phyloP scores from a whole-genome alignment of 2,329 filamentous ascomycete genomes.

The Calonectria hawksworthii region DNA sequence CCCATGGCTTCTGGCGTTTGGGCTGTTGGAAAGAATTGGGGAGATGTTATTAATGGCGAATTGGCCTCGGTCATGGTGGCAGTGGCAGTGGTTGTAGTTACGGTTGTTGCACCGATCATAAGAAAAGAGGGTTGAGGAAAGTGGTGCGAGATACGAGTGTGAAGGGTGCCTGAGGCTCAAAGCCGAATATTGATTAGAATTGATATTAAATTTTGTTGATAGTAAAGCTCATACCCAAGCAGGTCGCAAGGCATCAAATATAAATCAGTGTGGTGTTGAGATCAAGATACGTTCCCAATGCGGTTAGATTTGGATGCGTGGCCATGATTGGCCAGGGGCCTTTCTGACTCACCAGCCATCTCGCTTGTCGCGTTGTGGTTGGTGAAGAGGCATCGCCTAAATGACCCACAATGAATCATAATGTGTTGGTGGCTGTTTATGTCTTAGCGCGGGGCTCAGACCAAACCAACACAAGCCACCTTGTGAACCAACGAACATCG shows the following conservation, averaged over 20 bases:
- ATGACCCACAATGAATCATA: not conserved
- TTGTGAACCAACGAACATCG: not conserved
- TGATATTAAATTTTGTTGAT: not conserved
- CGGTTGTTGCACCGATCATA: not conserved
- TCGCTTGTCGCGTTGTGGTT: not conserved
- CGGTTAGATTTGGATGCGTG: not conserved
- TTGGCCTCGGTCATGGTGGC: not conserved
- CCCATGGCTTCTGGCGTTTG: not conserved
- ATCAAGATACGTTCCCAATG: not conserved
- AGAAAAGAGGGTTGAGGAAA: not conserved
- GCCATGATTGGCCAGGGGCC: not conserved
- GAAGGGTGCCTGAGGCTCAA: not conserved
- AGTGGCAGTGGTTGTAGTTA: not conserved
- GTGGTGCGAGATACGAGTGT: not conserved
- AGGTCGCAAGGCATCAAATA: not conserved
- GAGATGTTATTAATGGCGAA: not conserved
- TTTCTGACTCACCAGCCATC: not conserved
- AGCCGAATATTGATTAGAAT: not conserved
- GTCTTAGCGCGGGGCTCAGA: not conserved
- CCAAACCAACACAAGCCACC: not conserved
- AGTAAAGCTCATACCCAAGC: not conserved
- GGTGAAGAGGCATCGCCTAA: not conserved
- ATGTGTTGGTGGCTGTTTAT: not conserved
- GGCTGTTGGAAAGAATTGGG: not conserved
- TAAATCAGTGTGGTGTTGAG: not conserved